Conservation (phyloP, 2,329 filamentous ascomycete species). For the Ascochyta clinopodiicola region DNA sequence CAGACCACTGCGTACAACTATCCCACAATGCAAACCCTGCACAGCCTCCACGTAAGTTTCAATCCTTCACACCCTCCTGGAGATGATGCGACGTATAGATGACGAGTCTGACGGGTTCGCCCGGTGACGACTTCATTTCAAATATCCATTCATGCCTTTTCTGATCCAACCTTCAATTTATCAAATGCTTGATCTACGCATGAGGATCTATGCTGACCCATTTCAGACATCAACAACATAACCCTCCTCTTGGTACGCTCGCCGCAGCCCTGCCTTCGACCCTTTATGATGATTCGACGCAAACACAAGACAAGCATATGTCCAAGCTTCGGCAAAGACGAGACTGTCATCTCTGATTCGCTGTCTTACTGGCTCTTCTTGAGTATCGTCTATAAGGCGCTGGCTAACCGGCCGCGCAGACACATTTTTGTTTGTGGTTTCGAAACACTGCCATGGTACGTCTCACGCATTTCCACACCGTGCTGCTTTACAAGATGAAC, state of each 20-base stretch:
- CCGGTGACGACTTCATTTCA: constrained; percentile 69
- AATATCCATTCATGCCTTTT: constrained; percentile 73
- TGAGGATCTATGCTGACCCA: constrained; percentile 12
- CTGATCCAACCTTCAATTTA: constrained; percentile 24
- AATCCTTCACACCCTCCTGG: constrained; percentile 12
- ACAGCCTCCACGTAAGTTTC: constrained; percentile 25
- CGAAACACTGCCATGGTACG: constrained; percentile 17
- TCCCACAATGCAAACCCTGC: neutral
- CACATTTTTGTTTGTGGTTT: neutral
- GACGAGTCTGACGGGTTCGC: constrained; percentile 78
- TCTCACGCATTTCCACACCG: neutral
- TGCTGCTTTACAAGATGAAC: constrained; percentile 49
- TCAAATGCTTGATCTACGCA: constrained; percentile 4
- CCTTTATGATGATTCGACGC: constrained; percentile 79
- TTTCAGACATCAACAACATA: constrained; percentile 17
- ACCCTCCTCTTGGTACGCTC: constrained; percentile 25
- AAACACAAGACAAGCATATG: constrained; percentile 95
- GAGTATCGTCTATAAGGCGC: constrained; percentile 14
- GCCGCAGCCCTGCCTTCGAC: constrained; percentile 1
- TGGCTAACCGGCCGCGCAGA: constrained; percentile 33
- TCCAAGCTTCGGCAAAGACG: constrained; percentile 74
- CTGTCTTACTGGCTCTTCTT: constrained; percentile 25
- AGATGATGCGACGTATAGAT: constrained; percentile 64
- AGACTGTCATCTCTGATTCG: constrained; percentile 47
- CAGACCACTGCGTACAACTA: neutral